Evolutionary conservation across 2,329 filamentous ascomycete species (phyloP).

Genomic region (Xylariaceae sp.): DNA sequence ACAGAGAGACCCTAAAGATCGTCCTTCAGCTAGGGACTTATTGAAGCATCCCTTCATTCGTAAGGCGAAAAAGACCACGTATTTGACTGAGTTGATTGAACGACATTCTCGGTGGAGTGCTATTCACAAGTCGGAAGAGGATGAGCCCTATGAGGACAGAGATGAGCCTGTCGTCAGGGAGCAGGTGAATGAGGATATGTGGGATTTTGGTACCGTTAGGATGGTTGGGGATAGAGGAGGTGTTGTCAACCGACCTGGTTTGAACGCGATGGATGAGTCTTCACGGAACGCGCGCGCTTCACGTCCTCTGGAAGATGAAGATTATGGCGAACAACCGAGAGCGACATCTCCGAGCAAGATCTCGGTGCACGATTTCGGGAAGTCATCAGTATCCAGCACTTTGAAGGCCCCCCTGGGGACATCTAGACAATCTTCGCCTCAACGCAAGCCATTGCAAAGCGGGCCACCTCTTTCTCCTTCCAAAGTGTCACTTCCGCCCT

Average conservation of each 20-base stretch:
- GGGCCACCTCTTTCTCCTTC: conserved; percentile 45
- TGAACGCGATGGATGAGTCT: conserved; percentile 72
- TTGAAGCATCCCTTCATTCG: conserved; percentile 87
- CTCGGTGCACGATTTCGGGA: conserved; percentile 38
- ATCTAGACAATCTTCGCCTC: conserved; percentile 57
- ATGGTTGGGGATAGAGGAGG: conserved; percentile 66
- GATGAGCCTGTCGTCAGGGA: conserved; percentile 53
- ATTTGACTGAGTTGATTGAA: conserved; percentile 92
- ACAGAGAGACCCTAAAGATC: conserved; percentile 81
- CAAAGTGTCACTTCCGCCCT: conserved; percentile 57
- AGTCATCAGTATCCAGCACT: conserved; percentile 45
- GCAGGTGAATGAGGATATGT: conserved; percentile 74
- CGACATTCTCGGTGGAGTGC: conserved; percentile 83
- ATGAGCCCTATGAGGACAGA: conserved; percentile 60
- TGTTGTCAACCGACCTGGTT: conserved; percentile 50
- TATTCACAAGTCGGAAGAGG: conserved; percentile 67
- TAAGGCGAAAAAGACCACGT: conserved; percentile 91
- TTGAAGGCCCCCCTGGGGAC: conserved; percentile 49
- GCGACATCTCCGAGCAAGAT: conserved; percentile 50
- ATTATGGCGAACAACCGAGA: conserved; percentile 49
- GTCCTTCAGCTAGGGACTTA: conserved; percentile 81
- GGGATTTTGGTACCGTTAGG: conserved; percentile 96
- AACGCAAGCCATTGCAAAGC: conserved; percentile 47
- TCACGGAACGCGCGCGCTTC: conserved; percentile 71
- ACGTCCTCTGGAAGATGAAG: conserved; percentile 48